These are phyloP conservation scores for Phialophora macrospora DNA, from an alignment of 2,329 filamentous ascomycete genomes.

Conservation along the genomic window DNA sequence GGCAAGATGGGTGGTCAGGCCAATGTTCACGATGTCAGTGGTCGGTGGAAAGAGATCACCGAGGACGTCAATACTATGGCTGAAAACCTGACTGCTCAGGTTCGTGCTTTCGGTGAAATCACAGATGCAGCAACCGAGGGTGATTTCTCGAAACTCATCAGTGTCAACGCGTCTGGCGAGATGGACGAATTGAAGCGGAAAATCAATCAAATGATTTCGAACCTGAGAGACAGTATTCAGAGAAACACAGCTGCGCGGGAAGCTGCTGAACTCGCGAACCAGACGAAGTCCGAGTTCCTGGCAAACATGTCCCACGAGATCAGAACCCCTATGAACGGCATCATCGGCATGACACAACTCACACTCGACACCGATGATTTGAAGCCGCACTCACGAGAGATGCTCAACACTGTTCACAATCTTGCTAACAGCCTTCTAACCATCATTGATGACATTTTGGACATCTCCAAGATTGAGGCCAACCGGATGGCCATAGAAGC, in stretches of 20 bases:
- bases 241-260: slow-evolving; percentile 94
- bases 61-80: slow-evolving; percentile 96
- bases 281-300: slow-evolving; percentile 97
- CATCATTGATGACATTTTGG: slow-evolving; percentile 83
- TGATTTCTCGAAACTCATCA: slow-evolving; percentile 95
- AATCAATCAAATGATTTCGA: slow-evolving; percentile 99
- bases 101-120: slow-evolving; percentile 96
- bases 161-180: slow-evolving; percentile 94
- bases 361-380: slow-evolving; percentile 94
- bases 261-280: slow-evolving; percentile 93
- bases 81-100: slow-evolving; percentile 86
- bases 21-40: slow-evolving; percentile 88
- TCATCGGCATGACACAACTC: slow-evolving; percentile 96
- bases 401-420: slow-evolving; percentile 98
- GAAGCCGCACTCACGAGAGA: slow-evolving; percentile 93
- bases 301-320: slow-evolving; percentile 99
- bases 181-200: slow-evolving; percentile 99
- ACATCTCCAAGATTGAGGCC: slow-evolving; percentile 81
- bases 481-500: slow-evolving; percentile 98
- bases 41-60: slow-evolving; percentile 97
- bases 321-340: slow-evolving; percentile 95
- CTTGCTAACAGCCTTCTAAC: slow-evolving; percentile 93
- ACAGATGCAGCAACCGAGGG: slow-evolving; percentile 97
- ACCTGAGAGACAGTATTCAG: slow-evolving; percentile 92
- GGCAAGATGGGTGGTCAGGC: slow-evolving; percentile 98